Evolutionary conservation across 2,329 filamentous ascomycete species (phyloP), one percentile per base, ranked within the genome.

Genomic region (Boeremia exigua): DNA sequence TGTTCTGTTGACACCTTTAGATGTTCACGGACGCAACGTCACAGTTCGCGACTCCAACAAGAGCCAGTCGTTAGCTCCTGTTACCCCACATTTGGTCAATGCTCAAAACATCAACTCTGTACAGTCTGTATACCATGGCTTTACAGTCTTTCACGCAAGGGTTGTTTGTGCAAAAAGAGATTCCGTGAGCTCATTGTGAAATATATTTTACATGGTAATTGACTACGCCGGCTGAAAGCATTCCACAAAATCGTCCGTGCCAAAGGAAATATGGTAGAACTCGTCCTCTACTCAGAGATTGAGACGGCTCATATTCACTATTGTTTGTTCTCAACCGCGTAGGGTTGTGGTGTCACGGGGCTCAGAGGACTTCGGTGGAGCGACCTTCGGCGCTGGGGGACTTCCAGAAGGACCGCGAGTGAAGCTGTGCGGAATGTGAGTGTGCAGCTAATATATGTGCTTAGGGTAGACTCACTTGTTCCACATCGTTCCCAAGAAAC

Each of bases 401-500:
- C 43, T 56, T 12, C 56, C 36, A 19, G 38, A 15, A 45, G 68
- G 61, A 12, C 73, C 72, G 30, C 72, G 72, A 27, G 73, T 75
- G 46, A 67, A 74, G 48, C 72, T 74, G n/a, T 5, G 25, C 3
- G 11, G 1, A 23, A 23, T 11, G 33, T 73, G n/a, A 69, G 59
- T 15, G 14, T 17, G 7, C 12, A 1, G 11, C 2, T 17, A 23
- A 11, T 29, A 2, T 14, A 7, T 27, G 3, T n/a, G 2, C 15
- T 1, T 11, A 11, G 17, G 14, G 3, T 25, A 10, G 10, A 17
- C 64, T 43, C 59, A 72, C 73, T 68, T 74, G 48, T 75, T 74
- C 73, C 73, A 75, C 65, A 69, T 61, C 0, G 57, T 61, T 12
- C 72, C 73, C 8, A 75, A 28, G 6, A 75, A 50, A 4, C 72